Evolutionary conservation across 345 rosid genomes (phyloP), one percentile per base, ranked within the genome.

Genomic region (Chamaenerion angustifolium): DNA sequence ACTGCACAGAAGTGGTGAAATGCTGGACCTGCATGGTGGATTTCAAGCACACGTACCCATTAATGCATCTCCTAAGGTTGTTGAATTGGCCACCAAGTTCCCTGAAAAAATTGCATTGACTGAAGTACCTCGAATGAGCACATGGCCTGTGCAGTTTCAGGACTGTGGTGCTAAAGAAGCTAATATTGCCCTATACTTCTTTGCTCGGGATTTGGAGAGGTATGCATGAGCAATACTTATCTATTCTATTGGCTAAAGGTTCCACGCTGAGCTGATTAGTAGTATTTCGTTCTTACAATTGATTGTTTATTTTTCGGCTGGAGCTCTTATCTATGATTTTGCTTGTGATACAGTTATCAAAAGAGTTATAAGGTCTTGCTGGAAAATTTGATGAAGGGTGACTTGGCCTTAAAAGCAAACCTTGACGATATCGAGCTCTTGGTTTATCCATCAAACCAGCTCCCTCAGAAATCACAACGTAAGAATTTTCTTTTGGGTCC

Each of bases 161-260:
- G 76, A 66, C 27, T 54, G 23, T 63, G 86, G 95, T 64, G 76
- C 80, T 23, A 76, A 71, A 59, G 99, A 88, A 64, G 80, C 79
- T 59, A 85, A 93, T 62, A 77, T 93, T 66, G 99, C 99, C 63
- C 76, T 93, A 15, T 93, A 80, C 82, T 82, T 93, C 63, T 93
- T 93, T 73, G 99, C 99, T 19, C 78, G 80, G 76, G 88, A 88
- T 70, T 55, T 64, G 45, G 92, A 81, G 60, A 82, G 96, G 99
- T 88, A 60, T 57, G 40, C 52, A 45, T 35, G 25, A 16, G 40
- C 37, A 7, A 31, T 31, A 31, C 37, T 31, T 31, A 31, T 31
- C 37, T 5, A 7, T 31, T 8, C 37, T 31, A 31, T 31, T 31
- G 37, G 37, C 37, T 31, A 31, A 31, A 31, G 37, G 37, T 31